Percentiles rank a stretch among this genome's conserved stretches.
Conservation (phyloP, 75 land plant species). For the Sequoia sempervirens region DNA sequence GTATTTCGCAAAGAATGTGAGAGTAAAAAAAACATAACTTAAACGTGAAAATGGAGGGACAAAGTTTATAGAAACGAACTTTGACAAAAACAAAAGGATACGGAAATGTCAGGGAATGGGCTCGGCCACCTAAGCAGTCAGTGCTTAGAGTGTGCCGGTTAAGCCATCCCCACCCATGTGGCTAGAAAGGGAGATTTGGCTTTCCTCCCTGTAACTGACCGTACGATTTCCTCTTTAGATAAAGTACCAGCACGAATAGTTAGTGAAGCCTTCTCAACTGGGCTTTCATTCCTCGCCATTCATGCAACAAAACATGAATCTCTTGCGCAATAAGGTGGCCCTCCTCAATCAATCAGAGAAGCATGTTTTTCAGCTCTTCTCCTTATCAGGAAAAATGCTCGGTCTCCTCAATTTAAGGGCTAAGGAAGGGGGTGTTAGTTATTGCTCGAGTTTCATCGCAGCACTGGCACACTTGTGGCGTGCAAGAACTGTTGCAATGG, state of each 20-base stretch:
- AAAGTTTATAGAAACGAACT: no score
- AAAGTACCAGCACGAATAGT: slow-evolving; percentile 32
- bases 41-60: no score
- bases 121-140: no score
- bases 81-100: no score
- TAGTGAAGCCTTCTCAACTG: background rate
- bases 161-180: slow-evolving; percentile 29
- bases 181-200: slow-evolving; percentile 27
- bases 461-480: slow-evolving; percentile 44
- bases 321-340: background rate
- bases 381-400: slow-evolving; percentile 16
- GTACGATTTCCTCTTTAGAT: slow-evolving; percentile 40
- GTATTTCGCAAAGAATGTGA: no score
- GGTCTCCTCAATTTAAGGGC: slow-evolving; percentile 23
- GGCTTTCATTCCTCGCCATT: slow-evolving; percentile 1
- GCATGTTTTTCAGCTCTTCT: slow-evolving; percentile 23
- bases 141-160: no score
- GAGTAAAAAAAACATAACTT: no score
- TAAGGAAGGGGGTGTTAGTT: background rate
- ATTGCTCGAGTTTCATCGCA: slow-evolving; percentile 26
- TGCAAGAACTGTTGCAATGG: slow-evolving; percentile 24
- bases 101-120: no score
- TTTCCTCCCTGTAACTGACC: slow-evolving; percentile 28
- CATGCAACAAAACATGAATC: slow-evolving; percentile 6
- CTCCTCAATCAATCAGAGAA: background rate